Base-by-base conservation (phyloP, 345 rosid genomes). In the Melastoma malabathricum region DNA sequence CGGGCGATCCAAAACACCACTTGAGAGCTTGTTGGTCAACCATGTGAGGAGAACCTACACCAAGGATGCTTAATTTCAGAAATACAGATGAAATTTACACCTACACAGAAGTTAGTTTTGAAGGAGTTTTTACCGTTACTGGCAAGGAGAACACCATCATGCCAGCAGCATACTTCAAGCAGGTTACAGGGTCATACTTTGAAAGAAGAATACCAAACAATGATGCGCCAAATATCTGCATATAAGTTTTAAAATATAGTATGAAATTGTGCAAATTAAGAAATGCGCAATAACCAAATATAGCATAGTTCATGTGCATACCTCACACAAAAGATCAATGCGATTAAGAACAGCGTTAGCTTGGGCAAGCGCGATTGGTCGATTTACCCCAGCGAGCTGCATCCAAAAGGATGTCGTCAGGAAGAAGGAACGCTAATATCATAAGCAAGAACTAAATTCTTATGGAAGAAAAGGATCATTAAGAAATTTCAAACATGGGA, bases 261-360 rank as follows among this genome's bases (percentile, higher is more conserved):
- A 41, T 19, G 8, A 14, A 54, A 17, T 0, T 39, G 10, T 22
- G 15, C n/a, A 15, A 27, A 29, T 27, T 18, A 8, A 27, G 54
- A 51, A 29, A 29, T 29, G 38, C 1, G 5, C 38, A 5, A 29
- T 29, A 29, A 56, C 6, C 19, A 49, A 18, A 10, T 51, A 10
- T 27, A 39, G 34, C 18, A 27, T 41, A 9, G 54, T 4, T 18
- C 29, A 22, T 29, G 34, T 55, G 43, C 13, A 2, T 55, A 92
- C 98, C 96, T 86, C 98, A 10, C 96, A 86, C 39, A 86, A 82
- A 68, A 86, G 84, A 69, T 90, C 86, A 41, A 86, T 84, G 58
- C 96, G 74, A 71, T 74, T 80, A 59, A 86, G 86, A 50, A 86
- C 67, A 68, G 95, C 98, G 74, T 92, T 92, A 57, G 96, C 96